These are phyloP conservation scores for Heracleum sosnowskyi DNA, from an alignment of 129 eudicot genomes.

Conservation along the genomic window DNA sequence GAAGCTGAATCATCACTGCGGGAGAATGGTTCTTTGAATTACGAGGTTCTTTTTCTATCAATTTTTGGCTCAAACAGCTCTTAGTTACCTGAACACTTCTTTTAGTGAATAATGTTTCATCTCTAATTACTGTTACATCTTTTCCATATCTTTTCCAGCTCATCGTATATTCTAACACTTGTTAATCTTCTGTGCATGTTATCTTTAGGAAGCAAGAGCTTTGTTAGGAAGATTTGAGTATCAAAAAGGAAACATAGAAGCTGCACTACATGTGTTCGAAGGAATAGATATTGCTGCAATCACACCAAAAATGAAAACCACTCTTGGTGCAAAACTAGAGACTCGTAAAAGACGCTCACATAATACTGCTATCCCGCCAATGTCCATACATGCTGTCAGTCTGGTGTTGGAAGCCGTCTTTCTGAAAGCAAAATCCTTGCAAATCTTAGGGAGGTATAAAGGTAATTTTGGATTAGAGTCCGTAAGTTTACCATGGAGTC, in stretches of 20 bases:
- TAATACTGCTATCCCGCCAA: constrained; percentile 35
- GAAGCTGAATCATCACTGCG: constrained; percentile 93
- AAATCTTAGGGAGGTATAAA: constrained; percentile 69
- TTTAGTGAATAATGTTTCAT: not conserved
- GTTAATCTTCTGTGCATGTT: not conserved
- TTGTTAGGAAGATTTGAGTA: constrained; percentile 84
- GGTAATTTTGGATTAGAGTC: constrained; percentile 31
- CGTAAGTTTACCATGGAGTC: not conserved
- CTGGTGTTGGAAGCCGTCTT: constrained; percentile 78
- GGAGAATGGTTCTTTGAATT: constrained; percentile 74
- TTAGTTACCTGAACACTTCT: not conserved
- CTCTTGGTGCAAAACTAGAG: constrained; percentile 45
- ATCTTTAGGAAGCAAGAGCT: constrained; percentile 83
- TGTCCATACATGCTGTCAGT: constrained; percentile 71
- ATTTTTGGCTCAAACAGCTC: not conserved
- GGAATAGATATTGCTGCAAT: constrained; percentile 72
- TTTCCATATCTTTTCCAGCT: no score
- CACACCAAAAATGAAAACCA: constrained; percentile 61
- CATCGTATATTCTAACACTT: no score
- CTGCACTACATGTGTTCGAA: constrained; percentile 91
- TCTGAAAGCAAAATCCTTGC: constrained; percentile 79
- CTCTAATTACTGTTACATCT: not conserved
- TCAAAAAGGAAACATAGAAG: constrained; percentile 92
- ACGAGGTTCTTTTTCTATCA: constrained; percentile 50
- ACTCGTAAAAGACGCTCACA: constrained; percentile 50